Base-by-base conservation (phyloP, 2,329 filamentous ascomycete genomes). In the Ramularia endophylla region DNA sequence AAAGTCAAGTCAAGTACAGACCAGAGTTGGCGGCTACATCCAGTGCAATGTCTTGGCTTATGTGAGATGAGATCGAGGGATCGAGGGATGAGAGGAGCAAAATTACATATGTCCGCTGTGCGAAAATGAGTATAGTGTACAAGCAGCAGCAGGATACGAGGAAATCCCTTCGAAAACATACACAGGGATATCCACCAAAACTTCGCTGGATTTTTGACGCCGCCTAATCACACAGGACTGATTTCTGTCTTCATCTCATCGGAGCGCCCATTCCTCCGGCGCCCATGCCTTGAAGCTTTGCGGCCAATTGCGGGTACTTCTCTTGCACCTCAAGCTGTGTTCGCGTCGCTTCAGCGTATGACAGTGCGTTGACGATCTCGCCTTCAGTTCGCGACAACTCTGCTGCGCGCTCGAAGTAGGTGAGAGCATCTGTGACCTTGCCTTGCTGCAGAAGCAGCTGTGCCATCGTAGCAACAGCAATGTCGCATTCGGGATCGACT, bases 401-500 rank as follows among this genome's bases (percentile, higher is more conserved):
- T 19, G 90, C 92, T 2, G 92, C 92, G 47, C 87, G 84, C 74
- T 97, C 89, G 63, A 98, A 98, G 73, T 97, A 97, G 67, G 85
- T 87, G 52, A 98, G 80, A 1, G 92, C 92, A 50, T 95, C 87
- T 27, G 84, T 85, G 44, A 98, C 90, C 72, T 95, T 95, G 66
- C 92, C 92, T 73, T 97, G 92, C 67, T 98, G 92, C 27, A 98
- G 78, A 38, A 98, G 81, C 30, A 98, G 80, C 68, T 98, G 92
- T 8, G 92, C 92, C 87, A 98, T 95, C 40, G 92, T 98, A 39
- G 92, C 92, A 30, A 98, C 92, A 30, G 92, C 92, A 60, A 98
- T 98, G 60, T 98, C 92, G 63, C 92, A 98, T 65, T 98, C 92
- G 18, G 92, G 92, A 60, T 98, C 92, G 64, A 98, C 89, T 95